Conservation (phyloP, 164 flowering plant genomes). For the Paratinospora sagittata region DNA sequence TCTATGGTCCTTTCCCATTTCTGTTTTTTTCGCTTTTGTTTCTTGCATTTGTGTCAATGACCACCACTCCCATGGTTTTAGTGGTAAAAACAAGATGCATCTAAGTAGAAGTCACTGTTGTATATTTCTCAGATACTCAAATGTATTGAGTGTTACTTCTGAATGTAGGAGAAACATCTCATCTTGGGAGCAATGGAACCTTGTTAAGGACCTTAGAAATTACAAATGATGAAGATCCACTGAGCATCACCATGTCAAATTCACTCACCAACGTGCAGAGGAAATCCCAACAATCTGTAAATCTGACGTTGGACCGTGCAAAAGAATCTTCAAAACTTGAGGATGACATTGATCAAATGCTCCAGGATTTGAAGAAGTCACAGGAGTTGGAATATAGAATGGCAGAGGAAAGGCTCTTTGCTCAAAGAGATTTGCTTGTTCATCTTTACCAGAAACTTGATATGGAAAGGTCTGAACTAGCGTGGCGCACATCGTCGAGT, state of each 20-base stretch:
- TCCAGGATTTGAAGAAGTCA: conserved; percentile 46
- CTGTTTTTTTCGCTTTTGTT: not conserved
- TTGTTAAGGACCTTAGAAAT: not conserved
- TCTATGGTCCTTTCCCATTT: too few species aligned
- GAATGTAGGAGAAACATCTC: not conserved
- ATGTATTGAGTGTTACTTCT: not conserved
- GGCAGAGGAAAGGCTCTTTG: conserved; percentile 54
- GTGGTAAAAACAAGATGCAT: not conserved
- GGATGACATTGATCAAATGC: conserved; percentile 45
- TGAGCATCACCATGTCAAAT: not conserved
- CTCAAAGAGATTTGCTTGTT: conserved; percentile 41
- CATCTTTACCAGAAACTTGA: conserved; percentile 51
- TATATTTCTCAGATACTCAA: not conserved
- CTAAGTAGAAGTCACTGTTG: too few species aligned
- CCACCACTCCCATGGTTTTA: too few species aligned
- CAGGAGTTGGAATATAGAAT: conserved; percentile 57
- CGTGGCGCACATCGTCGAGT: conserved; percentile 20
- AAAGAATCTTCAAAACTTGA: conserved; percentile 36
- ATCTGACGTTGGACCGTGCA: conserved; percentile 19
- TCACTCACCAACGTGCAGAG: not conserved
- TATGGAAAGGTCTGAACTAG: conserved; percentile 39
- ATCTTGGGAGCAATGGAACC: conserved; percentile 4
- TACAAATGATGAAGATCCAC: not conserved
- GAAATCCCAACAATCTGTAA: conserved; percentile 6
- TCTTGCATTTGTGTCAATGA: not conserved